phyloP scores from a whole-genome alignment of 805 yeast genomes.

The Ogataea paradorogensis region DNA sequence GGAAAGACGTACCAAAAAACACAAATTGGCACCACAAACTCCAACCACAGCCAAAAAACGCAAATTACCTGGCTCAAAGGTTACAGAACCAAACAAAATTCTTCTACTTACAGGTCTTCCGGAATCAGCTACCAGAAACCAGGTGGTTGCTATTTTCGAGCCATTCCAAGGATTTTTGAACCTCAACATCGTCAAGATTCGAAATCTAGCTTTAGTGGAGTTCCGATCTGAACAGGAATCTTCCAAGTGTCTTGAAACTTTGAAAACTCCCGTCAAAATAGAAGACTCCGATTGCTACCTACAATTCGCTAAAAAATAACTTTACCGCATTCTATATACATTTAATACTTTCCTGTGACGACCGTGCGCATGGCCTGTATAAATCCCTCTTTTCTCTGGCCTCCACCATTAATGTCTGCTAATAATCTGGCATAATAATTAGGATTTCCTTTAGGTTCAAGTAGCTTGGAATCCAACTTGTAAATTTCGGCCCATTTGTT shows the following conservation, averaged over 20 bases:
- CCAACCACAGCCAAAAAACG: conserved; percentile 13
- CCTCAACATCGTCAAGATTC: conserved; percentile 60
- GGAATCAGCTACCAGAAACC: conserved; percentile 35
- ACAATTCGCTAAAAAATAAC: conserved; percentile 31
- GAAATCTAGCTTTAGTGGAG: conserved; percentile 79
- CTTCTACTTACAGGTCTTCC: conserved; percentile 69
- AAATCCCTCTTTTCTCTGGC: conserved; percentile 65
- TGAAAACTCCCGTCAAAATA: conserved; percentile 21
- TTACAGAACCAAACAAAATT: conserved; percentile 59
- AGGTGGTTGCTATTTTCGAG: conserved; percentile 46
- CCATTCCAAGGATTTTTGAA: conserved; percentile 60
- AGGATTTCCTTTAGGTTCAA: conserved; percentile 83
- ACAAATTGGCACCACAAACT: conserved; percentile 20
- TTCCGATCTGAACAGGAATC: conserved; percentile 58
- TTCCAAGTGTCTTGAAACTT: conserved; percentile 19
- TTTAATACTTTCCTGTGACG: conserved; percentile 60
- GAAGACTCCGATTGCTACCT: conserved; percentile 24
- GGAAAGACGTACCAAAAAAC: conserved; percentile 21
- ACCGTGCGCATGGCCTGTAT: conserved; percentile 70
- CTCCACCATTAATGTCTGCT: conserved; percentile 58
- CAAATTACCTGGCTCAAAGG: conserved; percentile 23
- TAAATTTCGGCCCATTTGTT: conserved; percentile 65
- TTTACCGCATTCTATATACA: conserved; percentile 2
- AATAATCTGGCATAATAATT: conserved; percentile 68
- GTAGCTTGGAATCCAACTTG: conserved; percentile 60